Evolutionary conservation across 129 eudicot species (phyloP), one percentile per base, ranked within the genome.

Genomic region (Apium graveolens): DNA sequence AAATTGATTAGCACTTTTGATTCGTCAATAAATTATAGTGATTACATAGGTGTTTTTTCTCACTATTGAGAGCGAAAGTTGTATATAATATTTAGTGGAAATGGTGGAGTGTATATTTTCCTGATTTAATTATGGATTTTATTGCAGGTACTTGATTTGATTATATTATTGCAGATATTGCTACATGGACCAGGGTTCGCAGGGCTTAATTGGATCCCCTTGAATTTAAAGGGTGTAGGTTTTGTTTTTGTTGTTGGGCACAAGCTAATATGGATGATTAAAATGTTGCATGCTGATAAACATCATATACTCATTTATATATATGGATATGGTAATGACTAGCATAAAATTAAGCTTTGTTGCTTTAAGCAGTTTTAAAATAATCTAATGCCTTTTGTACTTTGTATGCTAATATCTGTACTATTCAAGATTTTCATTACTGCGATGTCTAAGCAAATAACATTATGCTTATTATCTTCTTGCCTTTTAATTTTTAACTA

Each of bases 61-160:
- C 38, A 27, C 39, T 14, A 66, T 66, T 9, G 35, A 62, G 32
- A 4, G 14, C 69, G 27, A 32, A 31, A 31, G 38, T 65, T 31
- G 4, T 27, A 66, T 32, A 12, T 12, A 31, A 32, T n/a, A 5
- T 31, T 29, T 74, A 5, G 38, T 74, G 14, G 57, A 17, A 27
- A 1, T 74, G 14, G 17, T 27, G 77, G 5, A 11, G 37, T 27
- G 4, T 72, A 10, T n/a, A 18, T 26, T 41, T 5, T 27, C 39
- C 37, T 74, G 21, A n/a, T 44, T 32, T 44, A 5, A 73, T 11
- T 20, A 8, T 27, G 46, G 21, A 26, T 44, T 74, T 39, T 74
- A 46, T 74, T 74, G 39, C 49, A 74, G 77, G 77, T 74, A 74
- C 77, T 74, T 74, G 77, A 74, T 49, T 43, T 74, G 39, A 44